Conservation (phyloP, 140 eudicot species). For the Bidens hawaiensis region DNA sequence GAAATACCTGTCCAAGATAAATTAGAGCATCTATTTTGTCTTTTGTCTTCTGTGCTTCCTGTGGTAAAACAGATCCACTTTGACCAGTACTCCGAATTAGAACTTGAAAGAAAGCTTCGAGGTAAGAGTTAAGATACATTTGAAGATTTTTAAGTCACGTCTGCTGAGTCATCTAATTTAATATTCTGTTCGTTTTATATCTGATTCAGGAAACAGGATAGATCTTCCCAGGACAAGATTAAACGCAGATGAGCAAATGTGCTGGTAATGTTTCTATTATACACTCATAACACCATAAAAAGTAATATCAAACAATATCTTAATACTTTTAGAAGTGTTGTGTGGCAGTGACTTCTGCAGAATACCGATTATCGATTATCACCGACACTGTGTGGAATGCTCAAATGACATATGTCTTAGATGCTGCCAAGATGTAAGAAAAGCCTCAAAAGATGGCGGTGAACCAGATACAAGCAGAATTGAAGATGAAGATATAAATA, state of each 20-base stretch:
- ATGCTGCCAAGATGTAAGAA: constrained; percentile 92
- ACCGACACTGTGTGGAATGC: constrained; percentile 82
- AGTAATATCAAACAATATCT: background rate
- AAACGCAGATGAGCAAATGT: constrained; percentile 97
- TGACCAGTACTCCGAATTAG: constrained; percentile 85
- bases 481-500: constrained; percentile 24
- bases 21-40: constrained; percentile 78
- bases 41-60: constrained; percentile 87
- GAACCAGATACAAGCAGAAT: constrained; percentile 27
- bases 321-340: constrained; percentile 9
- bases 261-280: constrained; percentile 54
- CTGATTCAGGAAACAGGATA: constrained; percentile 59
- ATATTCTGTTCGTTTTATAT: constrained; percentile 13
- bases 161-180: background rate
- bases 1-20: constrained; percentile 86
- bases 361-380: constrained; percentile 88
- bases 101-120: constrained; percentile 73
- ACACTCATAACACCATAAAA: background rate
- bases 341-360: constrained; percentile 84
- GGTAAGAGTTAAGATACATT: constrained; percentile 42
- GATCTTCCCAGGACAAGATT: constrained; percentile 75
- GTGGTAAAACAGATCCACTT: constrained; percentile 71
- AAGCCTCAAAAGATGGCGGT: constrained; percentile 35
- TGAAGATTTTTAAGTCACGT: constrained; percentile 11
- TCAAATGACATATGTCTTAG: constrained; percentile 89